phyloP scores from a whole-genome alignment of 1,284 basidiomycete genomes.

The Sutorius eximius region DNA sequence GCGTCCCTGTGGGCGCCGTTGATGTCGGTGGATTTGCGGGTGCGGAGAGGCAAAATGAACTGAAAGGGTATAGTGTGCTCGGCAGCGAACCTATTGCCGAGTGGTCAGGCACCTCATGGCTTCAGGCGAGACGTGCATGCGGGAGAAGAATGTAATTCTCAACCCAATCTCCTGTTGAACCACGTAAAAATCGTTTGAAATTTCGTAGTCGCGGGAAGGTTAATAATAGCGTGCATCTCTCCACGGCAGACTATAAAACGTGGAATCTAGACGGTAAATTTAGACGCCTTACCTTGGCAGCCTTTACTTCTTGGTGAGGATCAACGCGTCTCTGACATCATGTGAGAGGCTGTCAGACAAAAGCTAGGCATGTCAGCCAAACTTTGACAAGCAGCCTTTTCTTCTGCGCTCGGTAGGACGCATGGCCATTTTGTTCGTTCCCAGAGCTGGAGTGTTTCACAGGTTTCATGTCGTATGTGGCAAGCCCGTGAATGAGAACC shows the following conservation, averaged over 20 bases:
- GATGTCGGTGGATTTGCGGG: constrained; percentile 2
- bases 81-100: not conserved
- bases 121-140: not conserved
- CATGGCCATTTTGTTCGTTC: not conserved
- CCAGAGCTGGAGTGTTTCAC: not conserved
- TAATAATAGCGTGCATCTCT: not conserved
- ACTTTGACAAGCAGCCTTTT: not conserved
- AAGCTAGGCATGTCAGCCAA: not conserved
- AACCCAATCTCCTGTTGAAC: not conserved
- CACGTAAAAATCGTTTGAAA: not conserved
- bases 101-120: too few species aligned
- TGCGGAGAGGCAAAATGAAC: constrained; percentile 2
- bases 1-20: not conserved
- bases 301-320: not conserved
- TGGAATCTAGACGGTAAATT: not conserved
- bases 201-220: not conserved
- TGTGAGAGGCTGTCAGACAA: not conserved
- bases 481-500: not conserved
- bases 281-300: not conserved
- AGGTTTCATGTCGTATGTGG: not conserved
- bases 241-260: too few species aligned
- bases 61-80: not conserved
- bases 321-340: not conserved
- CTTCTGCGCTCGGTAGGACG: not conserved
- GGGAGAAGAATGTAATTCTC: not conserved